Percentiles rank a stretch among this genome's conserved stretches.
Evolutionary conservation across 2,329 filamentous ascomycete genomes (phyloP).

Genomic region (Xylaria multiplex): DNA sequence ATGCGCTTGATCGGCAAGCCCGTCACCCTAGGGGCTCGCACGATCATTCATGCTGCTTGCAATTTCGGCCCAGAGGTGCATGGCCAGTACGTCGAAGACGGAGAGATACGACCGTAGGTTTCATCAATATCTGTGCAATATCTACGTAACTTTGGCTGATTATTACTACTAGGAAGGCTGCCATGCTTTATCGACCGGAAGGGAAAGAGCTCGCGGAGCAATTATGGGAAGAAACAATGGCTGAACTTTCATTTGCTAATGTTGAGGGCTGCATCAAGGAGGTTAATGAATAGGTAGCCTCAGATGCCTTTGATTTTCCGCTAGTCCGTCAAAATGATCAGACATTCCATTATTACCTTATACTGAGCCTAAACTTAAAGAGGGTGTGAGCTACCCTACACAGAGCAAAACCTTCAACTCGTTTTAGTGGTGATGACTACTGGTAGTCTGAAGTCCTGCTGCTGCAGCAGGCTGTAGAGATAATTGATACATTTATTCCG

Average conservation of each 20-base stretch:
- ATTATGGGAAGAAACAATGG: constrained; percentile 2
- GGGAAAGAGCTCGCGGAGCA: not conserved
- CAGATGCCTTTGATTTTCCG: not conserved
- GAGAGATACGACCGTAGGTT: constrained; percentile 35
- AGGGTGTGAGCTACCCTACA: no score
- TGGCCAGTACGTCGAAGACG: constrained; percentile 39
- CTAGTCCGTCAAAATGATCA: no score
- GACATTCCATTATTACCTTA: no score
- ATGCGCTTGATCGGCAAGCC: constrained; percentile 23
- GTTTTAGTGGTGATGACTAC: no score
- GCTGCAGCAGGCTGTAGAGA: no score
- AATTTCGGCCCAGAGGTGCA: constrained; percentile 24
- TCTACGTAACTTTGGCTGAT: not conserved
- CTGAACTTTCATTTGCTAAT: constrained; percentile 6
- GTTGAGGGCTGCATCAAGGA: not conserved
- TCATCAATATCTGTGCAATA: not conserved
- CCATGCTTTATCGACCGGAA: not conserved
- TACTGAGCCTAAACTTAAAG: no score
- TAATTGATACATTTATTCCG: not conserved
- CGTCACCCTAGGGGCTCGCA: constrained; percentile 27
- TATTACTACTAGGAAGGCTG: not conserved
- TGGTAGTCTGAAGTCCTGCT: no score
- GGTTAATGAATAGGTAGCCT: not conserved
- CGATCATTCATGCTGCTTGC: constrained; percentile 27
- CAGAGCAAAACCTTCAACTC: no score